Evolutionary conservation across 2,329 filamentous ascomycete genomes (phyloP).

Genomic region (Apiospora saccharicola): DNA sequence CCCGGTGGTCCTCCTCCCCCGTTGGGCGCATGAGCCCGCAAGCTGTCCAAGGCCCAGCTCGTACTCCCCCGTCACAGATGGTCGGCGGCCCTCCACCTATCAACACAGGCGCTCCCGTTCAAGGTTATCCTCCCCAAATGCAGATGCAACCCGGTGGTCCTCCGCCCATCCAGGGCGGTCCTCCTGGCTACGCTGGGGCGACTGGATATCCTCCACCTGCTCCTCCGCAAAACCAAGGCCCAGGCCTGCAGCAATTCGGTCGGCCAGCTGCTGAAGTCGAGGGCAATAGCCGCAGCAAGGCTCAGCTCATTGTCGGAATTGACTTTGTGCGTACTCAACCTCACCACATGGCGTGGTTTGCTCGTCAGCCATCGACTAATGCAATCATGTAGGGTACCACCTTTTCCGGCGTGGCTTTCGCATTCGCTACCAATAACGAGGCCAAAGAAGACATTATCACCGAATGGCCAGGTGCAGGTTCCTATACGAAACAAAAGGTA

Average conservation of each 20-base stretch:
- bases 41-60: conserved; percentile 54
- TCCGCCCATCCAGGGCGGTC: conserved; percentile 52
- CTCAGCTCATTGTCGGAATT: conserved; percentile 97
- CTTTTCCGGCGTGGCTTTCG: conserved; percentile 25
- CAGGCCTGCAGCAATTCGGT: conserved; percentile 51
- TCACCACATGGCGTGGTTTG: neutral
- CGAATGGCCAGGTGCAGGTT: conserved; percentile 59
- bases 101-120: conserved; percentile 67
- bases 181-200: conserved; percentile 55
- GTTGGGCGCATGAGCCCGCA: conserved; percentile 62
- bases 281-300: conserved; percentile 87
- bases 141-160: conserved; percentile 47
- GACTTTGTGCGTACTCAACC: conserved; percentile 78
- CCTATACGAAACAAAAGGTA: conserved; percentile 99
- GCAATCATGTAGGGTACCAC: conserved; percentile 21
- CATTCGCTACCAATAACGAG: conserved; percentile 26
- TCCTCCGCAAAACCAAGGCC: conserved; percentile 45
- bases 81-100: conserved; percentile 71
- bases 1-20: conserved; percentile 54
- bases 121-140: conserved; percentile 64
- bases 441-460: conserved; percentile 24
- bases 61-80: conserved; percentile 67
- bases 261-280: conserved; percentile 77
- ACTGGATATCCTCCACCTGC: conserved; percentile 57
- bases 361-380: neutral